Conservation (phyloP, 768 basidiomycete genomes). For the Boletus pseudo-olivaceus region DNA sequence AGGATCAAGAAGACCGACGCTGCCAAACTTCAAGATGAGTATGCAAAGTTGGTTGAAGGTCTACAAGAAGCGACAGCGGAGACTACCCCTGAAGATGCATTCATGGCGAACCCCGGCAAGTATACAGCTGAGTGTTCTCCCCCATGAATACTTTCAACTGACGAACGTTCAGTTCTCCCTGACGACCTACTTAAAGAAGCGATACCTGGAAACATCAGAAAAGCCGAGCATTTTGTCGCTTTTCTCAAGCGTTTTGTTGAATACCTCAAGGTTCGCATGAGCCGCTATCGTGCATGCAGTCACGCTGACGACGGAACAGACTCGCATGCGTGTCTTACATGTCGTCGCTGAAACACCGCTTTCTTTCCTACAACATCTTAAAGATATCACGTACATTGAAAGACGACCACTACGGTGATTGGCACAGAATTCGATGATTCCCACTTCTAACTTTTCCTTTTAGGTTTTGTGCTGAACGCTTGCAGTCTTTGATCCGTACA, state of each 20-base stretch:
- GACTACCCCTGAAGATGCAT: slow-evolving; percentile 64
- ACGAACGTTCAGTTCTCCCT: slow-evolving; percentile 64
- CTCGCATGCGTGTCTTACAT: slow-evolving; percentile 97
- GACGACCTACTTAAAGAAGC: slow-evolving; percentile 95
- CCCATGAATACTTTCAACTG: background rate
- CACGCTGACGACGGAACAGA: slow-evolving; percentile 47
- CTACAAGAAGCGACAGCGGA: slow-evolving; percentile 72
- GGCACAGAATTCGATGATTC: background rate
- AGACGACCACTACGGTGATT: slow-evolving; percentile 81
- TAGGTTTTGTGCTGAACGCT: slow-evolving; percentile 94
- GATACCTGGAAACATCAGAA: slow-evolving; percentile 95
- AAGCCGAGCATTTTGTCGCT: slow-evolving; percentile 98
- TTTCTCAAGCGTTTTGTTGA: slow-evolving; percentile 98
- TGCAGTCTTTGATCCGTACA: slow-evolving; percentile 92
- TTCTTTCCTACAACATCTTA: slow-evolving; percentile 95
- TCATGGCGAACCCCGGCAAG: slow-evolving; percentile 87
- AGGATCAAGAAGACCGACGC: slow-evolving; percentile 96
- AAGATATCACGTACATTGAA: slow-evolving; percentile 99
- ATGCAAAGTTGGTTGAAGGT: slow-evolving; percentile 91
- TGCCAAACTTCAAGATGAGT: slow-evolving; percentile 93
- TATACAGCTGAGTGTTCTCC: background rate
- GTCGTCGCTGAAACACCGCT: slow-evolving; percentile 98
- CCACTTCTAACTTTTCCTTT: background rate
- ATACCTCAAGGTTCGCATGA: slow-evolving; percentile 78
- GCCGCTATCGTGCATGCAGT: background rate